These are phyloP conservation scores for Xanthoconium separans DNA, from an alignment of 1,284 basidiomycete genomes.

Conservation along the genomic window DNA sequence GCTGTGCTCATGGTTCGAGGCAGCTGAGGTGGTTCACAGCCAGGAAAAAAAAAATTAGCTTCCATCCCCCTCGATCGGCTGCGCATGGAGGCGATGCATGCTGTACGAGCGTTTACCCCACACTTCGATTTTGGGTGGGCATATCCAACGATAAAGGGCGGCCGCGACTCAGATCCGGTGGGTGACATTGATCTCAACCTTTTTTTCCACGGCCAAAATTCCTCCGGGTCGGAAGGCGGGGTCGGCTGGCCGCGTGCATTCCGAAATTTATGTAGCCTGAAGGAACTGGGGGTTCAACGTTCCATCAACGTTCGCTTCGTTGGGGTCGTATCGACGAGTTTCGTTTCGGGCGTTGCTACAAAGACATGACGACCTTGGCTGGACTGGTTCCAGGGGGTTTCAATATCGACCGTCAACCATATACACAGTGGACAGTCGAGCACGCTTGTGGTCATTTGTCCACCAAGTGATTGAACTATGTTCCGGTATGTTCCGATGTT, in stretches of 20 bases:
- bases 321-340: not conserved
- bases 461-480: not conserved
- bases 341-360: not conserved
- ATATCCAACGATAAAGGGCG: slow-evolving; percentile 7
- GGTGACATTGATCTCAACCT: not conserved
- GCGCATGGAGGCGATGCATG: slow-evolving; percentile 1
- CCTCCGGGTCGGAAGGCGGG: slow-evolving; percentile 3
- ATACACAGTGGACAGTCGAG: no score
- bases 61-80: not conserved
- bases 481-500: slow-evolving; percentile 14
- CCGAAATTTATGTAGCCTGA: not conserved
- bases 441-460: no score
- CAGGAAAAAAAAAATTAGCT: not conserved
- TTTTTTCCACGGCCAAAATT: slow-evolving; percentile 7
- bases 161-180: slow-evolving; percentile 20
- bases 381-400: slow-evolving; percentile 3
- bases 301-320: not conserved
- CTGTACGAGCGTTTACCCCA: slow-evolving; percentile 19
- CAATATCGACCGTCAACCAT: slow-evolving; percentile 3
- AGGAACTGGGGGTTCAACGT: not conserved
- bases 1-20: not conserved
- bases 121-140: slow-evolving; percentile 16
- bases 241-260: slow-evolving; percentile 6
- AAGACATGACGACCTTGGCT: not conserved
- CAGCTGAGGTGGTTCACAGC: not conserved